Conservation (phyloP, 257 asterid species). For the Gentiana dahurica region DNA sequence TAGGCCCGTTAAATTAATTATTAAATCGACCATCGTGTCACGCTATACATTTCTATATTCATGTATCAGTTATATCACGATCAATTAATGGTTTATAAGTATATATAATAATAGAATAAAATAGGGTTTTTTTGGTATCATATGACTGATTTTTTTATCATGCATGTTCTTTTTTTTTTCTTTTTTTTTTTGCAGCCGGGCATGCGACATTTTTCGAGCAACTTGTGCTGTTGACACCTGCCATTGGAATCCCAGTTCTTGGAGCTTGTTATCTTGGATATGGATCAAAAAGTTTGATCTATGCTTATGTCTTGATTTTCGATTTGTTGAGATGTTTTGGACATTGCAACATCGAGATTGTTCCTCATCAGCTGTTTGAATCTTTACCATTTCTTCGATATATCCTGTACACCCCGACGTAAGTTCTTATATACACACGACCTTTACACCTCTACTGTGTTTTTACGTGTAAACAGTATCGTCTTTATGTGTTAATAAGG, state of each 20-base stretch:
- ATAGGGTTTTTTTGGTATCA: too few relatives aligned
- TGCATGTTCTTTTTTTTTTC: neutral
- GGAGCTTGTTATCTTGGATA: slow-evolving; percentile 47
- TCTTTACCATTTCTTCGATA: slow-evolving; percentile 48
- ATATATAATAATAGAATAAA: too few relatives aligned
- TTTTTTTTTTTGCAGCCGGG: slow-evolving; percentile 49
- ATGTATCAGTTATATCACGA: too few relatives aligned
- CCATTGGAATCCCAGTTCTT: slow-evolving; percentile 56
- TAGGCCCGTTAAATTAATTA: neutral
- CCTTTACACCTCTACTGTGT: too few relatives aligned
- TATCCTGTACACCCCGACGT: slow-evolving; percentile 75
- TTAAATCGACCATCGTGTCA: too few relatives aligned
- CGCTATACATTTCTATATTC: too few relatives aligned
- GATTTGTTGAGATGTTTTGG: slow-evolving; percentile 75
- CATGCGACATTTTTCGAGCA: slow-evolving; percentile 70
- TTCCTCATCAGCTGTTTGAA: slow-evolving; percentile 65
- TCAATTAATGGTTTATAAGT: too few relatives aligned
- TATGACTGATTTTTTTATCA: too few relatives aligned
- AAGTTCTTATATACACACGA: slow-evolving; percentile 14
- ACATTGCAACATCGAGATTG: slow-evolving; percentile 68
- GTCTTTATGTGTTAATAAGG: too few relatives aligned
- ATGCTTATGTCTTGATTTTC: slow-evolving; percentile 50
- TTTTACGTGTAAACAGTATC: too few relatives aligned
- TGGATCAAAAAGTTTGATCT: slow-evolving; percentile 63
- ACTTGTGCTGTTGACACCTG: slow-evolving; percentile 32